A percentile compares a stretch with the other conserved stretches of the same genome.
phyloP scores from a whole-genome alignment of 306 rosid genomes.

The Ziziphus jujuba region DNA sequence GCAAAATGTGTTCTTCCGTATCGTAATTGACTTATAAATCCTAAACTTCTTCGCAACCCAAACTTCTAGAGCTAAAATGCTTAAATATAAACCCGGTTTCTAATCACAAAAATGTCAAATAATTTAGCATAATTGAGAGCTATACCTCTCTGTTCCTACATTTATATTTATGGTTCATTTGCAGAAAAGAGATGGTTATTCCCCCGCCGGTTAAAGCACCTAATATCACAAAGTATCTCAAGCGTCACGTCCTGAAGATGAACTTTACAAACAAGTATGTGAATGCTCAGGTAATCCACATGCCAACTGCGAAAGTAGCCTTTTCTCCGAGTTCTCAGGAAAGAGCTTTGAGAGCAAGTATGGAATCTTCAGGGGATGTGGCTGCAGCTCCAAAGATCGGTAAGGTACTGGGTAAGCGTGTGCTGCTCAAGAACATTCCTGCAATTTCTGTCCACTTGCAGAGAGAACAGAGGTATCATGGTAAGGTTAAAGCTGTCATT shows the following conservation, averaged over 20 bases:
- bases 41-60: too few species aligned
- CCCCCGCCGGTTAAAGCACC: conserved; percentile 40
- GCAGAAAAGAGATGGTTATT: background rate
- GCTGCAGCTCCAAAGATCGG: conserved; percentile 85
- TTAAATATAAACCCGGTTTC: too few species aligned
- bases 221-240: conserved; percentile 51
- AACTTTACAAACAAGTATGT: conserved; percentile 73
- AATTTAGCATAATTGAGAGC: too few species aligned
- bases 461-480: conserved; percentile 84
- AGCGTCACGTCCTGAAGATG: conserved; percentile 78
- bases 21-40: too few species aligned
- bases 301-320: conserved; percentile 75
- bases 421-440: conserved; percentile 59
- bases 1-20: too few species aligned
- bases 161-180: too few species aligned
- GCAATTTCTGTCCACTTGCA: conserved; percentile 63
- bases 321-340: conserved; percentile 74
- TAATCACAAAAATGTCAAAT: too few species aligned
- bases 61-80: too few species aligned
- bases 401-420: conserved; percentile 68
- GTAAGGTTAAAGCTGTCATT: conserved; percentile 73
- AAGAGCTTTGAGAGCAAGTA: conserved; percentile 50
- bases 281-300: conserved; percentile 69
- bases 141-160: too few species aligned
- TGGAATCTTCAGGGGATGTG: conserved; percentile 62